A percentile compares a stretch with the other conserved stretches of the same genome.
Conservation (phyloP, 495 filamentous ascomycete genomes). For the Xanthoparmelia taractica region DNA sequence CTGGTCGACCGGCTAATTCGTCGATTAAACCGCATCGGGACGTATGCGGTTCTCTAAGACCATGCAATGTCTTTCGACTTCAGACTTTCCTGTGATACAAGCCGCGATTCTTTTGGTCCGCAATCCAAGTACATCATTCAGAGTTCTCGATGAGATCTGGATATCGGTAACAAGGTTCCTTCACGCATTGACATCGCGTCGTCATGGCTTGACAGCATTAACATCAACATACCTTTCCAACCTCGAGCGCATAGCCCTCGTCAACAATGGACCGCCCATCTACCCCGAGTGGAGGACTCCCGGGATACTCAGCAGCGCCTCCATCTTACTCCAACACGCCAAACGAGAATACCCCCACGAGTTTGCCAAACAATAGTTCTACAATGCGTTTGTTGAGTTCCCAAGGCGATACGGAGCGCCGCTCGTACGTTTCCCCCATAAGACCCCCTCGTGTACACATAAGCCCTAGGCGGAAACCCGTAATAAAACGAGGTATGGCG, state of each 20-base stretch:
- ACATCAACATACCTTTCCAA: slow-evolving; percentile 5
- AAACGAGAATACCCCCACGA: slow-evolving; percentile 32
- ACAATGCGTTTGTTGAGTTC: slow-evolving; percentile 57
- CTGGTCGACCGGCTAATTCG: not conserved
- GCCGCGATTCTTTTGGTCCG: too few relatives aligned
- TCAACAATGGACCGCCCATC: slow-evolving; percentile 28
- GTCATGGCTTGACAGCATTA: not conserved
- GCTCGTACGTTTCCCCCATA: slow-evolving; percentile 37
- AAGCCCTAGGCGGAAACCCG: slow-evolving; percentile 19
- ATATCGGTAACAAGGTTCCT: not conserved
- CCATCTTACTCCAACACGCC: slow-evolving; percentile 30
- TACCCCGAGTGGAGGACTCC: slow-evolving; percentile 28
- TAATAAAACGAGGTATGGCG: slow-evolving; percentile 10
- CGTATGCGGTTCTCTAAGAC: not conserved
- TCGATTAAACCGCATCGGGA: not conserved
- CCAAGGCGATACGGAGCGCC: slow-evolving; percentile 41
- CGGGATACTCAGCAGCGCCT: slow-evolving; percentile 29
- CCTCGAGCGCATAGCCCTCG: not conserved
- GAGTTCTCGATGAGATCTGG: not conserved
- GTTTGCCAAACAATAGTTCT: slow-evolving; percentile 37
- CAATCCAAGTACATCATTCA: not conserved
- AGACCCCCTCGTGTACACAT: slow-evolving; percentile 14
- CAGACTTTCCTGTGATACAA: not conserved
- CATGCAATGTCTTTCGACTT: not conserved
- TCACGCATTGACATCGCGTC: not conserved